Base-by-base conservation (phyloP, 1,284 basidiomycete genomes). In the Trametes versicolor region DNA sequence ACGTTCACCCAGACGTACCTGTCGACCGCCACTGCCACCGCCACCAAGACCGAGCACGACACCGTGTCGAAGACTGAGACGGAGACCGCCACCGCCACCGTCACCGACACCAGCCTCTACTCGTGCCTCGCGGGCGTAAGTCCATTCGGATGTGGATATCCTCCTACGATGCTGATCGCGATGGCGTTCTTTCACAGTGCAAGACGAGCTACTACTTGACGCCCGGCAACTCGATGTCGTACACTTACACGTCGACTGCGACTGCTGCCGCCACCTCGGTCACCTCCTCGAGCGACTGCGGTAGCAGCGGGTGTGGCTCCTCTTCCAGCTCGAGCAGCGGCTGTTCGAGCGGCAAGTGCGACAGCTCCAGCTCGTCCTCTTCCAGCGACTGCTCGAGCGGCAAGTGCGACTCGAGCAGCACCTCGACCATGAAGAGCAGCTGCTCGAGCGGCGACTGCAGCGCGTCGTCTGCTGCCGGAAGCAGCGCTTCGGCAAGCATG, bases 171-270 rank as follows among this genome's bases (percentile, higher is more conserved):
- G 15, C 0, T n/a, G 34, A 43, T 49, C 21, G 60, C 66, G 51
- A 63, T 36, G 32, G 36, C 36, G 25, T 23, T 36, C 34, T 9
- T 62, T 36, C 9, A 7, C 67, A 87, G 83, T 90, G 89, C 83
- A 87, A 88, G 80, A 85, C 82, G 45, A 73, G 75, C 64, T 89
- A 83, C 81, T 80, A 79, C 56, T 74, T 90, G 73, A 81, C 74
- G 15, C 64, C 77, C 19, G 86, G 87, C 25, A 89, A 85, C 79
- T 81, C 78, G 79, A 79, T 63, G 61, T 79, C 78, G 71, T 87
- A 86, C 77, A 85, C 85, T 15, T 88, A 88, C 70, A 59, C 63
- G 25, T 73, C 71, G 19, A 59, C 62, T 12, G 71, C 71, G 13
- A 43, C 41, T 43, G 58, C 63, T 25, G 60, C 65, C 39, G 69